Conservation (phyloP, 345 rosid genomes). For the Citrus sp. region DNA sequence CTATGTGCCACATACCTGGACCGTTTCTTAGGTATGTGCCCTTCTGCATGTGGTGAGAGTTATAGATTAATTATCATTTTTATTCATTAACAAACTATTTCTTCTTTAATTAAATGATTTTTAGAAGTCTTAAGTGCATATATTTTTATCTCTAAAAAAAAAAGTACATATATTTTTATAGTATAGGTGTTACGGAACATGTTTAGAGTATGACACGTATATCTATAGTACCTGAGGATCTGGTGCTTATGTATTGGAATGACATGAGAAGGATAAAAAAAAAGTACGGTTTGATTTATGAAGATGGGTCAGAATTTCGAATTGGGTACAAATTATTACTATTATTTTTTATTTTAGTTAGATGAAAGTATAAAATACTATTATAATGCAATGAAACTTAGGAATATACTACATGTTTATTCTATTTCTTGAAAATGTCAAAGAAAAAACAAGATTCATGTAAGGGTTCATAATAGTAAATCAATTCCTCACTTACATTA, state of each 20-base stretch:
- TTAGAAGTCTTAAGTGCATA: background rate
- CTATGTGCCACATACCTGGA: constrained; percentile 89
- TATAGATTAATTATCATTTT: background rate
- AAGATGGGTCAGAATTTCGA: background rate
- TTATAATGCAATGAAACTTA: background rate
- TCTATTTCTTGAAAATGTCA: background rate
- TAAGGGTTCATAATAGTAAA: too few relatives aligned
- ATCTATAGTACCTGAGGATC: background rate
- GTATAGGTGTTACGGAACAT: too few relatives aligned
- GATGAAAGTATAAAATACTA: background rate
- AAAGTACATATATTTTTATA: background rate
- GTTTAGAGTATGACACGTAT: background rate
- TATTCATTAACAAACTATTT: background rate
- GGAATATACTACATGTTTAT: background rate
- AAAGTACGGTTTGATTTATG: background rate
- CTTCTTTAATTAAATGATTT: background rate
- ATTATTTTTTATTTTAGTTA: background rate
- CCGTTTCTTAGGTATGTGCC: constrained; percentile 95
- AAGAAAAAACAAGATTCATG: background rate
- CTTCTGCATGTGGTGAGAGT: constrained; percentile 49
- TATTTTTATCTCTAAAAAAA: too few relatives aligned
- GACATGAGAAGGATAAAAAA: background rate
- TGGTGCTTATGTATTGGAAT: background rate
- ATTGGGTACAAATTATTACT: background rate
- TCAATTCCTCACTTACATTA: background rate